Percentiles rank a stretch among this genome's conserved stretches.
These are phyloP conservation scores for Aciculosporium take DNA, from an alignment of 2,329 filamentous ascomycete species.

Conservation along the genomic window DNA sequence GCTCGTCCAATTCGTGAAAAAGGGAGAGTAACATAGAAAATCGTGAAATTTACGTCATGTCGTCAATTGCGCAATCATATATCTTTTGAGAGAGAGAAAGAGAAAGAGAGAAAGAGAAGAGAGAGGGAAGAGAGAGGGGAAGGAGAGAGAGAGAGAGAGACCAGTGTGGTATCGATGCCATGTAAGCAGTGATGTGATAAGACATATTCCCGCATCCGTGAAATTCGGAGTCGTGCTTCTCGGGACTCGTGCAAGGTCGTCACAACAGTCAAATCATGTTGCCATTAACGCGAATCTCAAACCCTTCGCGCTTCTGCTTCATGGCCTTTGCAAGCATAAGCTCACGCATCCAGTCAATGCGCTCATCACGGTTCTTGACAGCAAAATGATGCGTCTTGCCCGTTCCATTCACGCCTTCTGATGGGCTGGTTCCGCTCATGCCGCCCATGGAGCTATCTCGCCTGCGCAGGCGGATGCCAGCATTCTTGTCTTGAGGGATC, in stretches of 20 bases:
- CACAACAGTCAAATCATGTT: constrained; percentile 43
- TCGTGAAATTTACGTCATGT: constrained; percentile 3
- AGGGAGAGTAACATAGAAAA: constrained; percentile 6
- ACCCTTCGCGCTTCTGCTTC: constrained; percentile 71
- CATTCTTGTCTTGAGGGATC: constrained; percentile 50
- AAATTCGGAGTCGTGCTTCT: too few relatives aligned
- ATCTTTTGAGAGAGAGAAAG: not conserved
- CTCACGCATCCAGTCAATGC: constrained; percentile 96
- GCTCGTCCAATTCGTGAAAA: constrained; percentile 9
- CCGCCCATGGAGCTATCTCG: constrained; percentile 30
- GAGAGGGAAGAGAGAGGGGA: not conserved
- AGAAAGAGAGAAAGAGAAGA: not conserved
- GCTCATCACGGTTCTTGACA: constrained; percentile 70
- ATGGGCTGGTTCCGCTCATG: constrained; percentile 18
- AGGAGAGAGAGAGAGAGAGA: not conserved
- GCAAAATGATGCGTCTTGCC: constrained; percentile 91
- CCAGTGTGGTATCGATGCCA: too few relatives aligned
- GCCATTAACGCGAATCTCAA: constrained; percentile 69
- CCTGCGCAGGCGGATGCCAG: constrained; percentile 36
- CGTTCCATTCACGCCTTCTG: constrained; percentile 41
- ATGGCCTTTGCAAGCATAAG: constrained; percentile 81
- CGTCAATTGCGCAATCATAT: not conserved
- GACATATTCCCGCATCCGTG: too few relatives aligned
- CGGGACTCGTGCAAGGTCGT: not conserved
- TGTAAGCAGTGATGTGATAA: too few relatives aligned